Evolutionary conservation across 1,139 yeast species (phyloP).

Genomic region (Candida glucosophila): DNA sequence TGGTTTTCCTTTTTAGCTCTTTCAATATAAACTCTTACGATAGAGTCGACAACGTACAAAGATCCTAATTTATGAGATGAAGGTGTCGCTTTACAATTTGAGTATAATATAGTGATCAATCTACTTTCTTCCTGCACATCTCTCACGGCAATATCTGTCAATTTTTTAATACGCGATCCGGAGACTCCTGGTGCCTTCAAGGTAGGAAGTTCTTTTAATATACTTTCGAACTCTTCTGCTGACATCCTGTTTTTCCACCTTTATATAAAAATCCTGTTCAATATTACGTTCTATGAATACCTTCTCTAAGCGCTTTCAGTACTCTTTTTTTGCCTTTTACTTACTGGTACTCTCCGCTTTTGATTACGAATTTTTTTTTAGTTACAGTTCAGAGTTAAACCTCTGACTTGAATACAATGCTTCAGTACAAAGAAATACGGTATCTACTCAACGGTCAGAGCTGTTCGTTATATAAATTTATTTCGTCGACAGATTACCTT

Average conservation of each 20-base stretch:
- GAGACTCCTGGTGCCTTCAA: conserved; percentile 91
- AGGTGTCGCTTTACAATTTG: conserved; percentile 69
- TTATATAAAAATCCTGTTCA: too few relatives aligned
- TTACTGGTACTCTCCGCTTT: too few relatives aligned
- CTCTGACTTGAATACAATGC: too few relatives aligned
- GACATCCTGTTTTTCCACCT: conserved; percentile 13
- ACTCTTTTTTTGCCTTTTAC: too few relatives aligned
- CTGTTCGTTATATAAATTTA: too few relatives aligned
- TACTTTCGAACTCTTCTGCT: conserved; percentile 56
- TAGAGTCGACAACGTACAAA: conserved; percentile 84
- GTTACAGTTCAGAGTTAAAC: too few relatives aligned
- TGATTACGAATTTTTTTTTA: too few relatives aligned
- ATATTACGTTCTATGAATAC: too few relatives aligned
- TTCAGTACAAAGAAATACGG: too few relatives aligned
- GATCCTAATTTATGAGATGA: conserved; percentile 83
- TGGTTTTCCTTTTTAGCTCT: conserved; percentile 54
- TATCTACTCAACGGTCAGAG: too few relatives aligned
- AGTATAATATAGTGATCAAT: conserved; percentile 49
- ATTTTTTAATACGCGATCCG: conserved; percentile 84
- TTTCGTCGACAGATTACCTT: too few relatives aligned
- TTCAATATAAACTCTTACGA: conserved; percentile 78
- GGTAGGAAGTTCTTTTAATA: conserved; percentile 64
- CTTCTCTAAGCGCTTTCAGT: too few relatives aligned
- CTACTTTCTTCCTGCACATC: conserved; percentile 52
- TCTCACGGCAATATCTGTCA: conserved; percentile 69